phyloP scores from a whole-genome alignment of 805 yeast species.

The Blastobotrys peoriensis region DNA sequence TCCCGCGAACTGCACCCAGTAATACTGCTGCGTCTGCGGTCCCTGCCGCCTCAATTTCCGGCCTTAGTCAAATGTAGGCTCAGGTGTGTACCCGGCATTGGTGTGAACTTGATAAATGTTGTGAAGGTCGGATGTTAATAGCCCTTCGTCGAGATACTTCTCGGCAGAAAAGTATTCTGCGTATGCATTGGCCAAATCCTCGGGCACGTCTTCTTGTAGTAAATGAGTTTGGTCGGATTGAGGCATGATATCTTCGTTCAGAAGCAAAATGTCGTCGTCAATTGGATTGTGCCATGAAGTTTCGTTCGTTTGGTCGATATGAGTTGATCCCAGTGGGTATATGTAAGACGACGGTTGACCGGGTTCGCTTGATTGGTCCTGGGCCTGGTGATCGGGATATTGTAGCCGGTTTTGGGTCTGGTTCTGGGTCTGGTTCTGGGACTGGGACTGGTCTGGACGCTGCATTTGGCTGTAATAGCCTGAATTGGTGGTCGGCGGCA shows the following conservation, averaged over 20 bases:
- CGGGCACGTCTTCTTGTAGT: constrained; percentile 11
- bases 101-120: constrained; percentile 6
- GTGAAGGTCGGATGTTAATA: constrained; percentile 3
- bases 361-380: not conserved
- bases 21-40: too few relatives aligned
- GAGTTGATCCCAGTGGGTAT: not conserved
- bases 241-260: constrained; percentile 22
- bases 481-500: not conserved
- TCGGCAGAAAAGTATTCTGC: constrained; percentile 14
- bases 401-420: not conserved
- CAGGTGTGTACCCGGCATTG: constrained; percentile 3
- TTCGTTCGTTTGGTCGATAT: not conserved
- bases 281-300: not conserved
- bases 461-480: too few relatives aligned
- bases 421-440: too few relatives aligned
- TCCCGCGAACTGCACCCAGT: too few relatives aligned
- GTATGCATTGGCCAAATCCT: constrained; percentile 12
- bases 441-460: too few relatives aligned
- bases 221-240: constrained; percentile 17
- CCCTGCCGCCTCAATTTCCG: too few relatives aligned
- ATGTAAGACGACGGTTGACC: not conserved
- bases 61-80: not conserved
- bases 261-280: constrained; percentile 14
- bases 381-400: not conserved
- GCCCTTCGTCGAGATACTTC: constrained; percentile 3